These are phyloP conservation scores for Fagopyrum esculentum DNA, from an alignment of 148 eudicot genomes.

Conservation along the genomic window DNA sequence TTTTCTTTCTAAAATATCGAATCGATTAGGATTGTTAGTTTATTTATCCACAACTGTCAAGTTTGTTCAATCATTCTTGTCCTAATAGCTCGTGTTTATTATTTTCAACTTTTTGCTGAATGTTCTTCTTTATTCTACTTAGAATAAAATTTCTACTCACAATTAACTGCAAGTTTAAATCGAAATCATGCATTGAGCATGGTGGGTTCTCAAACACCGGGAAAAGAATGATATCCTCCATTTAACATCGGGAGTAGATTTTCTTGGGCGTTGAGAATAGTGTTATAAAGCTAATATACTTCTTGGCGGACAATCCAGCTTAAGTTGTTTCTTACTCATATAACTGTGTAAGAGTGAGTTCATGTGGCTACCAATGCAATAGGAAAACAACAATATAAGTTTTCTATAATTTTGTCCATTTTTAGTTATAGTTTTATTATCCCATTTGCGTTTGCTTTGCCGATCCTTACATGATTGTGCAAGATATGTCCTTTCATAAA, in stretches of 20 bases:
- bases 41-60: too few relatives aligned
- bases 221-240: neutral
- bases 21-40: too few relatives aligned
- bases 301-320: neutral
- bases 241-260: neutral
- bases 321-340: neutral
- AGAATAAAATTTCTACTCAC: too few relatives aligned
- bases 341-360: neutral
- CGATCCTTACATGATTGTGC: conserved; percentile 8
- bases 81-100: too few relatives aligned
- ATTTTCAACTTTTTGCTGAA: too few relatives aligned
- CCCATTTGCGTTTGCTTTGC: neutral
- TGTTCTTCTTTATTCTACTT: too few relatives aligned
- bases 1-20: too few relatives aligned
- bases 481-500: conserved; percentile 71
- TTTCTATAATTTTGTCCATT: neutral
- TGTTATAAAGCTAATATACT: neutral
- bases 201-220: neutral
- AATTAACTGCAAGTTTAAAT: too few relatives aligned
- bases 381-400: neutral
- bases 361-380: neutral
- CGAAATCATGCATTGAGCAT: too few relatives aligned
- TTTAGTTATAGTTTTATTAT: neutral
- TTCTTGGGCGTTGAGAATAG: neutral
- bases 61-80: too few relatives aligned